phyloP scores from a whole-genome alignment of 805 yeast species.

The Naumovozyma baii region DNA sequence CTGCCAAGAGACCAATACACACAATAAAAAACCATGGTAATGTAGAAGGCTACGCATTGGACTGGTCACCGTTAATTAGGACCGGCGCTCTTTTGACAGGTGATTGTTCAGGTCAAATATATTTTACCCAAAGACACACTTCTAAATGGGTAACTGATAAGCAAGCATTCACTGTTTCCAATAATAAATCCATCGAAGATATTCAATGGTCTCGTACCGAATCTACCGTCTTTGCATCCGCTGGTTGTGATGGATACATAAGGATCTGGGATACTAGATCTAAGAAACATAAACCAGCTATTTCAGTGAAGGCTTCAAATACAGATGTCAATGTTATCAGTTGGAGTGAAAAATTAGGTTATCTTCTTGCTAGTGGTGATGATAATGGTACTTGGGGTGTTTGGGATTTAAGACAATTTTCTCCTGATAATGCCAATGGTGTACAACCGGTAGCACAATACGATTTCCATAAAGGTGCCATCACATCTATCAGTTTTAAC shows the following conservation, averaged over 20 bases:
- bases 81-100: slow-evolving; percentile 83
- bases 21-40: slow-evolving; percentile 79
- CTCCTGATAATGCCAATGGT: slow-evolving; percentile 35
- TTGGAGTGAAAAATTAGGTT: slow-evolving; percentile 84
- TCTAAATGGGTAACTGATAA: slow-evolving; percentile 80
- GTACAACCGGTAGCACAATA: slow-evolving; percentile 84
- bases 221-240: slow-evolving; percentile 88
- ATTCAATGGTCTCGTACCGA: slow-evolving; percentile 94
- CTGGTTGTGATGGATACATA: slow-evolving; percentile 68
- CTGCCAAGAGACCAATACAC: slow-evolving; percentile 68
- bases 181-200: slow-evolving; percentile 82
- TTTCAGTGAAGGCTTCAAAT: slow-evolving; percentile 68
- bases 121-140: slow-evolving; percentile 65
- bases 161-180: slow-evolving; percentile 54
- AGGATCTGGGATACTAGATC: slow-evolving; percentile 97
- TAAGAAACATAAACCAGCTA: slow-evolving; percentile 82
- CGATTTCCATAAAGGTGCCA: slow-evolving; percentile 87
- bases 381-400: slow-evolving; percentile 97
- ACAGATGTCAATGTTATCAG: slow-evolving; percentile 91
- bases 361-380: slow-evolving; percentile 88
- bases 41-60: slow-evolving; percentile 95
- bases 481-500: slow-evolving; percentile 88
- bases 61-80: slow-evolving; percentile 83
- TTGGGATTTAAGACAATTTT: slow-evolving; percentile 90
- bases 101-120: slow-evolving; percentile 77